Conservation (phyloP, 2,329 filamentous ascomycete genomes). For the Dothistroma septosporum region DNA sequence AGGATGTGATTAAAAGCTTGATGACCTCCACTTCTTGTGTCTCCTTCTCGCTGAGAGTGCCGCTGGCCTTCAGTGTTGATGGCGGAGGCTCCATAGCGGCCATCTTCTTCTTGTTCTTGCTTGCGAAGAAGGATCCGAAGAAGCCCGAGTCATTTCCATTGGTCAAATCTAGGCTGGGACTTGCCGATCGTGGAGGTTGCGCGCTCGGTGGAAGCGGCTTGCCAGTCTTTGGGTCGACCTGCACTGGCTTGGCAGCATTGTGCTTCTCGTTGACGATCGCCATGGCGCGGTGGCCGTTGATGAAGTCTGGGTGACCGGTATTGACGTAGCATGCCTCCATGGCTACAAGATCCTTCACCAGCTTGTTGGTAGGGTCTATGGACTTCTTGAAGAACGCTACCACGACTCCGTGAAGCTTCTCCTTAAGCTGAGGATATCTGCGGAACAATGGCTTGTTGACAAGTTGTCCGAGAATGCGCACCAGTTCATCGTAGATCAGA, state of each 20-base stretch:
- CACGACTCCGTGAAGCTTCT: conserved; percentile 91
- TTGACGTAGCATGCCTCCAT: conserved; percentile 99
- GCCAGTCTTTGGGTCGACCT: conserved; percentile 97
- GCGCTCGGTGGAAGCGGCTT: conserved; percentile 71
- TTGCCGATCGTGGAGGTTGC: conserved; percentile 66
- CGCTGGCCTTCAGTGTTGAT: conserved; percentile 86
- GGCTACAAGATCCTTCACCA: conserved; percentile 83
- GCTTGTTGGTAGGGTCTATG: conserved; percentile 97
- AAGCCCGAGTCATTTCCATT: conserved; percentile 61
- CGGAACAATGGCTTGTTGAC: conserved; percentile 86
- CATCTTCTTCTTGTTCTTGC: conserved; percentile 99
- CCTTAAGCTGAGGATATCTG: conserved; percentile 88
- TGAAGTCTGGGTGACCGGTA: conserved; percentile 94
- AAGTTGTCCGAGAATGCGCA: conserved; percentile 87
- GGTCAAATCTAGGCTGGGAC: conserved; percentile 64
- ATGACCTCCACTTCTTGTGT: conserved; percentile 97
- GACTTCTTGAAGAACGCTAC: conserved; percentile 96
- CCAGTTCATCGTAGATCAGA: conserved; percentile 93
- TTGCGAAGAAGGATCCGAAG: conserved; percentile 97
- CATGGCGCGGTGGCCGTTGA: conserved; percentile 97
- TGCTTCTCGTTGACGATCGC: conserved; percentile 94
- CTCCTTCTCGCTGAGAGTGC: conserved; percentile 89
- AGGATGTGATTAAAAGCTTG: conserved; percentile 92
- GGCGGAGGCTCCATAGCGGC: conserved; percentile 98
- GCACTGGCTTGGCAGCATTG: conserved; percentile 74